A percentile compares a stretch with the other conserved stretches of the same genome.
These are phyloP conservation scores for Tieghemostelium lacteum DNA, from an alignment of 78 protist species.

Conservation along the genomic window DNA sequence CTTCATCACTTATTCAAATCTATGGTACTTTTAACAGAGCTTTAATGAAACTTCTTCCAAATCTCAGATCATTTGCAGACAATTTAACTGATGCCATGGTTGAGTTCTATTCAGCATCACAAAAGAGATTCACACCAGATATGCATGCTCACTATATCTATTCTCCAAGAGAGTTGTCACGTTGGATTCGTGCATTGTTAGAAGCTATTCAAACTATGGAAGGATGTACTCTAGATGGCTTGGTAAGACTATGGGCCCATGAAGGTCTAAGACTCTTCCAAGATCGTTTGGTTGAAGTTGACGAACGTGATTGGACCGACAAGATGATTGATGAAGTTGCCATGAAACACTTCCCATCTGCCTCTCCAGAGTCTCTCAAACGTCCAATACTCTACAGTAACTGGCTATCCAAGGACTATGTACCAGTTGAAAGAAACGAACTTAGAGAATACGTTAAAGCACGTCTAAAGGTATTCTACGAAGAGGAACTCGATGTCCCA, in stretches of 20 bases:
- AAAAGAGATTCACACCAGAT: constrained; percentile 93
- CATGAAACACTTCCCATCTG: constrained; percentile 84
- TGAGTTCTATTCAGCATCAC: constrained; percentile 89
- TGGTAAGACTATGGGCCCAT: constrained; percentile 96
- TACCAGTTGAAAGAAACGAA: constrained; percentile 80
- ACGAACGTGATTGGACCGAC: constrained; percentile 94
- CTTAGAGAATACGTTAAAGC: constrained; percentile 91
- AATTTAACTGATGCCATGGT: constrained; percentile 97
- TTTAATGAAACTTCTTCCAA: constrained; percentile 84
- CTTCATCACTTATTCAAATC: constrained; percentile 92
- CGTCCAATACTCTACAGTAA: constrained; percentile 96
- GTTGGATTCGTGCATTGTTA: constrained; percentile 96
- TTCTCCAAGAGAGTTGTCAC: constrained; percentile 97
- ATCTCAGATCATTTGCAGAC: constrained; percentile 84
- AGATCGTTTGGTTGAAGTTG: constrained; percentile 94
- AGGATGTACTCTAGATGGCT: constrained; percentile 80
- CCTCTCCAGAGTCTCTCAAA: constrained; percentile 62
- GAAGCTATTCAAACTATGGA: constrained; percentile 85
- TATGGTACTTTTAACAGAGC: constrained; percentile 98
- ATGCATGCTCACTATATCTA: constrained; percentile 97
- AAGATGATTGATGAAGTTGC: constrained; percentile 78
- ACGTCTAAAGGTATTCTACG: constrained; percentile 91
- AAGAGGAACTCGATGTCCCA: constrained; percentile 95
- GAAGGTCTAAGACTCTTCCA: constrained; percentile 98
- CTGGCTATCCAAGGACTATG: constrained; percentile 92